Base-by-base conservation (phyloP, 2,329 filamentous ascomycete species). In the Cordyceps javanica region DNA sequence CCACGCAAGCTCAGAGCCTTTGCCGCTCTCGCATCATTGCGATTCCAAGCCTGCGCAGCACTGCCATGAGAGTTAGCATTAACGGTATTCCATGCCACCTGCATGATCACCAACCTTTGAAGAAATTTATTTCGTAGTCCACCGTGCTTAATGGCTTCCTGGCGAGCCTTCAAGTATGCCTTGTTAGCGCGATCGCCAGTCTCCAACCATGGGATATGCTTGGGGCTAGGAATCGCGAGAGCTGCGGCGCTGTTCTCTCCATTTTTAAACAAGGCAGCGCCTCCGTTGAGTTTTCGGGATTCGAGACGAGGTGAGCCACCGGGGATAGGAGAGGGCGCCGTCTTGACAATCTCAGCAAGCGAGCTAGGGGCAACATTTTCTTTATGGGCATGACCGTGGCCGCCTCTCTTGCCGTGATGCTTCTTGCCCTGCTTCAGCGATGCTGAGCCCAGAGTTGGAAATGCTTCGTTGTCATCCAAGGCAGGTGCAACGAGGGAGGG, bases 11-110 rank as follows among this genome's bases (percentile, higher is more conserved):
- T 96, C 51, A 97, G 82, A 32, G 93, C 93, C 76, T 97, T 97
- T 60, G 94, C 94, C 19, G 94, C 93, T 61, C 94, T 87, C 41
- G 94, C 93, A 71, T 99, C 94, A 67, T 97, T 97, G 59, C 94
- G 89, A 70, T 97, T 97, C 93, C 94, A 99, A 23, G 94, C 94
- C 80, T 97, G 93, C 9, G 93, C 93, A 63, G 94, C 94, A 72
- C 92, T 60, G 10, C 3, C 38, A 13, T 10, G 28, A n/a, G 2
- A 28, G 30, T 59, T 25, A 59, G 52, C 26, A 39, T 25, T 16
- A 46, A 42, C 14, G 2, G 7, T 5, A 26, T 25, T 10, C 11
- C 16, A n/a, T n/a, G 11, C 30, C 11, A n/a, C 5, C 38, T n/a
- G 26, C 13, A 5, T 16, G 16, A 69, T n/a, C n/a, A n/a, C 75